Percentiles rank a stretch among this genome's conserved stretches.
Evolutionary conservation across 1,139 yeast species (phyloP).

Genomic region (Nadsonia starkeyi-henricii): DNA sequence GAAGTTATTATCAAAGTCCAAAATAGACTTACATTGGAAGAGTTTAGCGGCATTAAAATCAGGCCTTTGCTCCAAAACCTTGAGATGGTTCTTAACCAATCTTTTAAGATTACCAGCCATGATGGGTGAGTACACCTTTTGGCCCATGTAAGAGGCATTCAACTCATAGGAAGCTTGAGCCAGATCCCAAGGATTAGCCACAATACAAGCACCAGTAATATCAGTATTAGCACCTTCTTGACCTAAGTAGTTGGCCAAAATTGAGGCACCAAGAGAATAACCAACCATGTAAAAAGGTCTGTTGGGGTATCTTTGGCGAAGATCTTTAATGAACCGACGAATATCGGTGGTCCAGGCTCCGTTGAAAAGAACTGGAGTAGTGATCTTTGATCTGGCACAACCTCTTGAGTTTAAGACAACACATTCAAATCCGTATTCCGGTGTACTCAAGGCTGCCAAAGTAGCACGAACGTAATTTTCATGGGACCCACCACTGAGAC

Average conservation of each 20-base stretch:
- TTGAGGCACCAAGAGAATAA: slow-evolving; percentile 77
- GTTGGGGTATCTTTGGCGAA: slow-evolving; percentile 46
- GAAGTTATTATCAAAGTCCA: slow-evolving; percentile 55
- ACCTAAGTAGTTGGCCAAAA: slow-evolving; percentile 68
- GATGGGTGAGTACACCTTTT: slow-evolving; percentile 45
- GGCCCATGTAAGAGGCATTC: slow-evolving; percentile 43
- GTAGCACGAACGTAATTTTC: slow-evolving; percentile 69
- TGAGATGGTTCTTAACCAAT: slow-evolving; percentile 47
- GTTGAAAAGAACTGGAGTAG: slow-evolving; percentile 61
- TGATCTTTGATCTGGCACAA: slow-evolving; percentile 68
- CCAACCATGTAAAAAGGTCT: slow-evolving; percentile 70
- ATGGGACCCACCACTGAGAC: slow-evolving; percentile 85
- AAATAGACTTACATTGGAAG: slow-evolving; percentile 26
- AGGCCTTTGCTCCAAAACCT: slow-evolving; percentile 34
- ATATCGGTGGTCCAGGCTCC: slow-evolving; percentile 68
- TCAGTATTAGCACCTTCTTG: slow-evolving; percentile 40
- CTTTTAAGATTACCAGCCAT: slow-evolving; percentile 54
- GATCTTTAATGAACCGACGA: slow-evolving; percentile 38
- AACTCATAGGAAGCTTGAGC: slow-evolving; percentile 40
- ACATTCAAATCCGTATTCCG: slow-evolving; percentile 35
- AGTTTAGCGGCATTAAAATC: slow-evolving; percentile 24
- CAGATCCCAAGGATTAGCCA: slow-evolving; percentile 83
- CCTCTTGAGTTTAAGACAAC: slow-evolving; percentile 76
- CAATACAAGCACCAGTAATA: slow-evolving; percentile 49
- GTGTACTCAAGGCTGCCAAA: slow-evolving; percentile 14